Percentiles rank a stretch among this genome's conserved stretches.
phyloP scores from a whole-genome alignment of 1,139 yeast genomes.

The Candida gigantensis region DNA sequence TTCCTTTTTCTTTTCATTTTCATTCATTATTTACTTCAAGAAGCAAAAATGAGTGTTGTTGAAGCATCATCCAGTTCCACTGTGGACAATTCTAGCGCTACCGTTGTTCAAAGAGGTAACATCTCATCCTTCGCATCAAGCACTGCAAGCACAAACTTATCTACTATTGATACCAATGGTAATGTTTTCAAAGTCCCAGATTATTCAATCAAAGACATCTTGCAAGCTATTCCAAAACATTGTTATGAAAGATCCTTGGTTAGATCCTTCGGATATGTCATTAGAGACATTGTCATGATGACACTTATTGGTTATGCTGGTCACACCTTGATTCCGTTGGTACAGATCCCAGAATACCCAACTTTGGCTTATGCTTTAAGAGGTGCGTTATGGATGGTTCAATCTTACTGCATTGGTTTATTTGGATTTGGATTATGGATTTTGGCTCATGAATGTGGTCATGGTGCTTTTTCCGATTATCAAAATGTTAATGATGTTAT shows the following conservation, averaged over 20 bases:
- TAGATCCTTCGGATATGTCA: constrained; percentile 55
- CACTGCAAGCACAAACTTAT: constrained; percentile 22
- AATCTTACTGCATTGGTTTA: constrained; percentile 44
- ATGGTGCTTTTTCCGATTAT: constrained; percentile 60
- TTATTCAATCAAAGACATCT: constrained; percentile 60
- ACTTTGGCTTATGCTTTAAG: constrained; percentile 47
- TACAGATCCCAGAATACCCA: no score
- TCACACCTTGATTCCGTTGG: no score
- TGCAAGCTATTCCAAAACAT: constrained; percentile 60
- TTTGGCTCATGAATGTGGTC: constrained; percentile 68
- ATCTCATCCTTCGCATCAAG: constrained; percentile 31
- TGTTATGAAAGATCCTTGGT: constrained; percentile 58
- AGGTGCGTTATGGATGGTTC: constrained; percentile 58
- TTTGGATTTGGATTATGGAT: constrained; percentile 62
- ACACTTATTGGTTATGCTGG: constrained; percentile 47
- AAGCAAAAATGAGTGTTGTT: no score
- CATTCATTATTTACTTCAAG: no score
- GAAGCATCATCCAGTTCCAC: constrained; percentile 11
- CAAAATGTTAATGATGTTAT: constrained; percentile 55
- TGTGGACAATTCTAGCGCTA: constrained; percentile 10
- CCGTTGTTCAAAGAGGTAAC: constrained; percentile 35
- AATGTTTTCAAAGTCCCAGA: constrained; percentile 62
- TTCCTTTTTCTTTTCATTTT: no score
- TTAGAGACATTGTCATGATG: constrained; percentile 54
- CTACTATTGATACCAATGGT: constrained; percentile 56